Conservation (phyloP, 805 yeast genomes). For the Kodamaea fukazawae region DNA sequence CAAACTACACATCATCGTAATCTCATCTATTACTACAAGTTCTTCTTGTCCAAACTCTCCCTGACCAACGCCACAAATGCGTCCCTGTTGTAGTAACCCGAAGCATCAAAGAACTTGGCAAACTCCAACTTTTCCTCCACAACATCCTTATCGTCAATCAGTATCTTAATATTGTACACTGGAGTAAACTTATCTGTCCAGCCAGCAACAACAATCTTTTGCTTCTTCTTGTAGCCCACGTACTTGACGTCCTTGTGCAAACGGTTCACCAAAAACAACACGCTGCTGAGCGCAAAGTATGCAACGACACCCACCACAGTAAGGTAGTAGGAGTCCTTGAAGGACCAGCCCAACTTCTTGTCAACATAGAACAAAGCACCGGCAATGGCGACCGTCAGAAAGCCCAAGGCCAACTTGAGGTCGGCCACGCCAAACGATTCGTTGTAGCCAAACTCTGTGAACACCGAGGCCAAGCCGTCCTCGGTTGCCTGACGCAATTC, state of each 20-base stretch:
- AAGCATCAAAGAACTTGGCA: constrained; percentile 43
- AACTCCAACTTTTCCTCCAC: constrained; percentile 30
- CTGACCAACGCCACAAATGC: constrained; percentile 27
- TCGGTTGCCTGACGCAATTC: constrained; percentile 51
- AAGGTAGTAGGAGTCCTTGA: constrained; percentile 36
- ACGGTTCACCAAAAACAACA: constrained; percentile 32
- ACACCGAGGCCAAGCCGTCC: constrained; percentile 42
- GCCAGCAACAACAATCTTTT: constrained; percentile 39
- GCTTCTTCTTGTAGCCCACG: constrained; percentile 36
- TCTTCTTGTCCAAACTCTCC: constrained; percentile 18
- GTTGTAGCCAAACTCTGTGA: constrained; percentile 44
- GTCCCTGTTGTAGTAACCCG: constrained; percentile 43
- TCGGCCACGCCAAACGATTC: constrained; percentile 48
- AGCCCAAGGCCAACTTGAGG: constrained; percentile 48
- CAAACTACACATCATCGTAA: too few species aligned
- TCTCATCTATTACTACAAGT: too few species aligned
- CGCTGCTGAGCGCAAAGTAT: constrained; percentile 37
- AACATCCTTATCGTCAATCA: constrained; percentile 24
- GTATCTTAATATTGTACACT: constrained; percentile 36
- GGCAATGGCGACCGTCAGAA: constrained; percentile 44
- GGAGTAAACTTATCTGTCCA: constrained; percentile 47
- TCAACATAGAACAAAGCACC: constrained; percentile 48
- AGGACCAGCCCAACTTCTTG: constrained; percentile 38
- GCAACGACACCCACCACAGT: constrained; percentile 34
- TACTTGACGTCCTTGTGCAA: constrained; percentile 46